Evolutionary conservation across 305 asterid genomes (phyloP), one percentile per base, ranked within the genome.

Genomic region (Solanum hybrid): DNA sequence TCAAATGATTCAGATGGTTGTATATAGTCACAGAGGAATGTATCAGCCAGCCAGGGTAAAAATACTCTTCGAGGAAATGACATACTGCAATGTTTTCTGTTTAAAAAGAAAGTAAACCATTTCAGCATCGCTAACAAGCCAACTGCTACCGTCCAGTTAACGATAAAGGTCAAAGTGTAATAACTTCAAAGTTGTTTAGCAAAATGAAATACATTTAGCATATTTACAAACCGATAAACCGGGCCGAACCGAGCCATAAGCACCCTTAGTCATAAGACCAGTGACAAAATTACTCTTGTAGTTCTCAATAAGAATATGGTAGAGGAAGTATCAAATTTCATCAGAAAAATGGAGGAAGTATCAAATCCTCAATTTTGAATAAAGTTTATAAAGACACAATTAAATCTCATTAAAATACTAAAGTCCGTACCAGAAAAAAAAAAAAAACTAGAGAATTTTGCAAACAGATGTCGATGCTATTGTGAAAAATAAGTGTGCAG

Each of bases 51-150:
- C 99, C 99, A 98, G 32, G 99, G 99, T 86, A 97, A 92, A 89
- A 98, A 95, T 39, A 97, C 98, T 92, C 99, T 93, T 90, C 97
- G 96, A 65, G 99, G 98, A 91, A 97, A 95, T 87, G 94, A 91
- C 89, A 96, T 91, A 88, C 89, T 93, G 93, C 94, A 92, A 39
- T 78, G 90, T 92, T 95, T 95, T 32, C 98, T 98, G 96, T 77
- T 78, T 76, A 79, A 31, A 79, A 92, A 75, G 79, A 77, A 91
- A 85, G 70, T 72, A 57, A 88, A 87, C 89, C 88, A 86, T 89
- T 91, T 89, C 86, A 76, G 90, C 89, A 89, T 89, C 77, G 81
- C 41, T 26, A 89, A 81, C 39, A 85, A 92, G 88, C 89, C 82
- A 88, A 87, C 36, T 39, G 61, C 88, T 86, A 89, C 81, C 41